Evolutionary conservation across 495 filamentous ascomycete genomes (phyloP).

Genomic region (Patellaria atrata): DNA sequence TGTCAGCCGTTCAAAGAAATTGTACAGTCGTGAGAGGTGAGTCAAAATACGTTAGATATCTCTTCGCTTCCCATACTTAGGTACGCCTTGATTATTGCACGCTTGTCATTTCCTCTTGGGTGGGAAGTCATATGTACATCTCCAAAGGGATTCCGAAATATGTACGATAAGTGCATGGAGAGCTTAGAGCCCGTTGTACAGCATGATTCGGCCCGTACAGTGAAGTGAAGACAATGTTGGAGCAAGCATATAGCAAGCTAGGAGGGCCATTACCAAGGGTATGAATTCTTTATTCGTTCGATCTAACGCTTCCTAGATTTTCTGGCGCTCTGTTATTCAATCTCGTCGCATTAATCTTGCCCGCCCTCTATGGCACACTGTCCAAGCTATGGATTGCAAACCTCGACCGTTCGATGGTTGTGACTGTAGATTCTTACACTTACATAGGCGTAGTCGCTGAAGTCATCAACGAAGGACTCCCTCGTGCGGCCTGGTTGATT

Average conservation of each 20-base stretch:
- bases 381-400: slow-evolving; percentile 62
- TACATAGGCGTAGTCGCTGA: slow-evolving; percentile 50
- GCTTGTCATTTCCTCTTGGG: too few relatives aligned
- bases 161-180: too few relatives aligned
- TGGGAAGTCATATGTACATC: too few relatives aligned
- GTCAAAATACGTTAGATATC: too few relatives aligned
- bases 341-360: slow-evolving; percentile 46
- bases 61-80: too few relatives aligned
- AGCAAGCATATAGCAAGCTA: not conserved
- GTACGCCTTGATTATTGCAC: too few relatives aligned
- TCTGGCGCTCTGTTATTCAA: slow-evolving; percentile 49
- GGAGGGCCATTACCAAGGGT: too few relatives aligned
- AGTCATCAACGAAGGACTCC: slow-evolving; percentile 62
- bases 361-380: slow-evolving; percentile 54
- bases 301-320: slow-evolving; percentile 27
- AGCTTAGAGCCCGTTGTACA: not conserved
- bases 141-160: too few relatives aligned
- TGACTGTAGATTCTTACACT: slow-evolving; percentile 51
- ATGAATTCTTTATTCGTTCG: not conserved
- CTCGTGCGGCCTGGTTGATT: slow-evolving; percentile 50
- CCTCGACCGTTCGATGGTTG: slow-evolving; percentile 51
- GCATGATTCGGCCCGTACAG: not conserved
- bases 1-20: too few relatives aligned
- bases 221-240: slow-evolving; percentile 3
- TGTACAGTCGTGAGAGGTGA: too few relatives aligned